Percentiles rank a stretch among this genome's conserved stretches.
These are phyloP conservation scores for Lachnellula occidentalis DNA, from an alignment of 2,329 filamentous ascomycete genomes.

Conservation along the genomic window DNA sequence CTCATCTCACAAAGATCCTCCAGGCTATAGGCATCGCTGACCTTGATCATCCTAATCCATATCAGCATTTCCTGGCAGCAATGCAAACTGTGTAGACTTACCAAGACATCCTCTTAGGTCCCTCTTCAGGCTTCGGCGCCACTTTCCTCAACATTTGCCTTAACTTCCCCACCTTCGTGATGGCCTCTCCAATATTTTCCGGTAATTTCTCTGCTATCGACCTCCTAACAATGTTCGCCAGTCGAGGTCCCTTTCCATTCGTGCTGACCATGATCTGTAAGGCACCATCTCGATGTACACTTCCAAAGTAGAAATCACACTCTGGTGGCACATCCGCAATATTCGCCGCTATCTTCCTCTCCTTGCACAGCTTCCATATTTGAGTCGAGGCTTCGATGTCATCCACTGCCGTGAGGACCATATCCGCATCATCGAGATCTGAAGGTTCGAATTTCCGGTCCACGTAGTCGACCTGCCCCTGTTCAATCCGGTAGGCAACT, in stretches of 20 bases:
- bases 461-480: conserved; percentile 71
- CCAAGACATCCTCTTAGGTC: conserved; percentile 88
- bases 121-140: conserved; percentile 66
- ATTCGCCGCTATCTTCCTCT: conserved; percentile 78
- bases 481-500: conserved; percentile 73
- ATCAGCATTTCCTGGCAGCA: conserved; percentile 28
- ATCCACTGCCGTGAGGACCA: conserved; percentile 92
- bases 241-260: conserved; percentile 88
- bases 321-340: conserved; percentile 95
- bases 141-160: conserved; percentile 72
- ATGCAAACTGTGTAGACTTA: conserved; percentile 35
- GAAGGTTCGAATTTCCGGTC: conserved; percentile 78
- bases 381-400: conserved; percentile 84
- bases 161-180: conserved; percentile 76
- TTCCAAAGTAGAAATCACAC: conserved; percentile 98
- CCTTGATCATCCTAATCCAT: conserved; percentile 71
- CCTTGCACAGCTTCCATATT: conserved; percentile 92
- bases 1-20: conserved; percentile 79
- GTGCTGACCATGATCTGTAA: conserved; percentile 98
- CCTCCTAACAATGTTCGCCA: conserved; percentile 80
- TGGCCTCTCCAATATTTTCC: conserved; percentile 74
- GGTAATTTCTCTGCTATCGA: conserved; percentile 76
- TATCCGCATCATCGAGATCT: conserved; percentile 81
- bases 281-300: conserved; percentile 88
- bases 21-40: conserved; percentile 82